Conservation (phyloP, 2,329 filamentous ascomycete genomes). For the Aspergillus neotritici region DNA sequence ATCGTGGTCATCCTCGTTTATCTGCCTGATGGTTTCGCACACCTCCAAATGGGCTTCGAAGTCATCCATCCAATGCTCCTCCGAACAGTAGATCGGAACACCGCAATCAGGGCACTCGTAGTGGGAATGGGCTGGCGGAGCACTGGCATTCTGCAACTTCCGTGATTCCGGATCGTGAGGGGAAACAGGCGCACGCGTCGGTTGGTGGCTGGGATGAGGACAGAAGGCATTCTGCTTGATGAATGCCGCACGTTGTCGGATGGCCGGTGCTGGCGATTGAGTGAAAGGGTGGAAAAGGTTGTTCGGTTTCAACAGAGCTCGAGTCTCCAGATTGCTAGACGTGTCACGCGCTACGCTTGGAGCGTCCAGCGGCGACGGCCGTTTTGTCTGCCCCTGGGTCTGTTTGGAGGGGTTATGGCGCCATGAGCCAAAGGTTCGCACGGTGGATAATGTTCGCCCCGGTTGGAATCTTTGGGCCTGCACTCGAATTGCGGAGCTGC, state of each 20-base stretch:
- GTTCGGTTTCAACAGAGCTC: slow-evolving; percentile 57
- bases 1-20: slow-evolving; percentile 98
- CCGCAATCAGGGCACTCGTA: slow-evolving; percentile 98
- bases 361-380: slow-evolving; percentile 6
- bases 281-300: slow-evolving; percentile 93
- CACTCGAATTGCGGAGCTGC: slow-evolving; percentile 18
- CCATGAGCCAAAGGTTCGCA: slow-evolving; percentile 25
- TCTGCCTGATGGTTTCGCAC: slow-evolving; percentile 83
- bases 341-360: slow-evolving; percentile 13
- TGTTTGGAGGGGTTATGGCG: slow-evolving; percentile 19
- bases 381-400: slow-evolving; percentile 16
- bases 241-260: slow-evolving; percentile 78
- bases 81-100: slow-evolving; percentile 85
- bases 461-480: slow-evolving; percentile 19
- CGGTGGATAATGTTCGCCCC: slow-evolving; percentile 20
- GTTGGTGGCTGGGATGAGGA: slow-evolving; percentile 79
- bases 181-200: slow-evolving; percentile 63
- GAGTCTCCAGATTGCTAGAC: slow-evolving; percentile 19
- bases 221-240: slow-evolving; percentile 93
- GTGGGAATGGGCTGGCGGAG: slow-evolving; percentile 73
- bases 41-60: slow-evolving; percentile 90
- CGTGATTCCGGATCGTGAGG: slow-evolving; percentile 59
- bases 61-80: slow-evolving; percentile 93
- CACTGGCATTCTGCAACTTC: slow-evolving; percentile 43
- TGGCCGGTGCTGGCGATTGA: slow-evolving; percentile 79